These are phyloP conservation scores for Musa beccarii DNA, from an alignment of 176 grass and related monocot species.

Conservation along the genomic window DNA sequence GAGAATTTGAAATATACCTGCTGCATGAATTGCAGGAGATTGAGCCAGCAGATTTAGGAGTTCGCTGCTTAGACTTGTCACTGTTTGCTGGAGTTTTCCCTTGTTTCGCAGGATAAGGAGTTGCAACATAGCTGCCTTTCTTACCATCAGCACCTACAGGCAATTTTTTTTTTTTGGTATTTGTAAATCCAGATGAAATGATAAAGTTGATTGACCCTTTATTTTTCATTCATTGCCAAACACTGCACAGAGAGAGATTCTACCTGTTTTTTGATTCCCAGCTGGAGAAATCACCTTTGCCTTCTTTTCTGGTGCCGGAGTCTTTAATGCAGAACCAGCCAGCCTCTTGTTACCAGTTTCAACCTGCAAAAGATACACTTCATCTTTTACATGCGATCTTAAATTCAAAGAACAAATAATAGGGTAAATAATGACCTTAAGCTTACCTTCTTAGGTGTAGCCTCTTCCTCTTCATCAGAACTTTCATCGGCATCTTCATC, in stretches of 20 bases:
- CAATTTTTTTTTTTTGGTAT: background rate
- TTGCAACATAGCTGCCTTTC: conserved; percentile 56
- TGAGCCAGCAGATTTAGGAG: conserved; percentile 58
- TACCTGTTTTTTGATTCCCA: conserved; percentile 56
- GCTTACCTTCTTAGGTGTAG: conserved; percentile 68
- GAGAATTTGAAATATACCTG: conserved; percentile 40
- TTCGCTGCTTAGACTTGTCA: conserved; percentile 47
- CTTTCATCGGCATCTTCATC: conserved; percentile 25
- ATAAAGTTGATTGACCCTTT: background rate
- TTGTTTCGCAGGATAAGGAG: conserved; percentile 73
- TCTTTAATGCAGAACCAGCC: conserved; percentile 29
- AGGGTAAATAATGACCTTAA: background rate
- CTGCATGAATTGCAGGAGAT: conserved; percentile 53
- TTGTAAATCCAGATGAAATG: background rate
- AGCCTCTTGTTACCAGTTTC: conserved; percentile 57
- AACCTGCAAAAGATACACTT: conserved; percentile 19
- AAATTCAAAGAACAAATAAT: background rate
- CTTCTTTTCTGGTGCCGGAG: conserved; percentile 74
- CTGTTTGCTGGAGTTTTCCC: conserved; percentile 50
- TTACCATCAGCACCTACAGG: conserved; percentile 13
- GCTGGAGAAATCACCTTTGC: conserved; percentile 48
- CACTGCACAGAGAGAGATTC: background rate
- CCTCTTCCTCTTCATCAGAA: conserved; percentile 52
- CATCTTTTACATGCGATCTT: too few relatives aligned
- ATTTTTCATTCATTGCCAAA: too few relatives aligned